A percentile compares a stretch with the other conserved stretches of the same genome.
Conservation (phyloP, 306 rosid species). For the Sphenostylis stenocarpa region DNA sequence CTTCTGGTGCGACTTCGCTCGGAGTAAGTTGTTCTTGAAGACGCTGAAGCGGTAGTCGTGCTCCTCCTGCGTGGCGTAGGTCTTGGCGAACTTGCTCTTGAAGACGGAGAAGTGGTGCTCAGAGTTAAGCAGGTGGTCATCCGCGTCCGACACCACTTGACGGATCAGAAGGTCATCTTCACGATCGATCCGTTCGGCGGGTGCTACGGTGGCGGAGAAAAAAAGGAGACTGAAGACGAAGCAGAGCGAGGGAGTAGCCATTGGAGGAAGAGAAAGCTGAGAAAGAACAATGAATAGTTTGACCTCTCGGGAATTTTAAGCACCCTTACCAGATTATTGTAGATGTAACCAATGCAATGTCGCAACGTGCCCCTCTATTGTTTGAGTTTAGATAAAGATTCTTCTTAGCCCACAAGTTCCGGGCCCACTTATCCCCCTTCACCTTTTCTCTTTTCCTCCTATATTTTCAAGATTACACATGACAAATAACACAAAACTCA, state of each 20-base stretch:
- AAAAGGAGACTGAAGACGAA: conserved; percentile 21
- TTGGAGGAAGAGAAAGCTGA: neutral
- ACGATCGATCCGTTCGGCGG: conserved; percentile 14
- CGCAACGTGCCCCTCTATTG: conserved; percentile 14
- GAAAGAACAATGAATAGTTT: neutral
- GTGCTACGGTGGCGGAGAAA: conserved; percentile 27
- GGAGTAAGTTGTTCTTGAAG: conserved; percentile 63
- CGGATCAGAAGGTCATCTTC: conserved; percentile 54
- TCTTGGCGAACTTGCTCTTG: conserved; percentile 61
- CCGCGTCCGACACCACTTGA: conserved; percentile 56
- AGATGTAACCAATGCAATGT: neutral
- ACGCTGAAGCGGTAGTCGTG: conserved; percentile 63
- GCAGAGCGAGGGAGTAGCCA: conserved; percentile 35
- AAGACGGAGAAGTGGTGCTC: conserved; percentile 71
- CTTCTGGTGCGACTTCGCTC: conserved; percentile 66
- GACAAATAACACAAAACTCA: no score
- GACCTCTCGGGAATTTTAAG: neutral
- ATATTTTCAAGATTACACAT: no score
- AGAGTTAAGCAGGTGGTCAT: conserved; percentile 53
- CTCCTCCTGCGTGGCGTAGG: conserved; percentile 57
- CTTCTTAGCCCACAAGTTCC: neutral
- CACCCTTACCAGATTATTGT: conserved; percentile 5
- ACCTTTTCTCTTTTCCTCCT: neutral
- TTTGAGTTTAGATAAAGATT: neutral
- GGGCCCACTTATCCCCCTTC: no score